Base-by-base conservation (phyloP, 140 eudicot genomes). In the Anethum foeniculum region DNA sequence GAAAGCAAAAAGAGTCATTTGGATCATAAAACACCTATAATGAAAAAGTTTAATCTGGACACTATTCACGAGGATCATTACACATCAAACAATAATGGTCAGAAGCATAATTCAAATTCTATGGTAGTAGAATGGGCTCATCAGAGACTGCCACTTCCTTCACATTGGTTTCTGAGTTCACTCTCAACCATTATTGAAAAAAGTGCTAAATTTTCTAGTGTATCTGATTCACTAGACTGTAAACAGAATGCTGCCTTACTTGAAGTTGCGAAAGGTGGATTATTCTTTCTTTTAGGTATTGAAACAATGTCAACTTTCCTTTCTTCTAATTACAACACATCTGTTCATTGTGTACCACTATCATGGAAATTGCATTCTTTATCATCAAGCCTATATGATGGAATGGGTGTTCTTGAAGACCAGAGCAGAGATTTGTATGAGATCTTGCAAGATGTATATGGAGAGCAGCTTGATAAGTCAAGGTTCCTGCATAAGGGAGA, bases 351-450 rank as follows among this genome's bases (percentile, higher is more conserved):
- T 48, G 88, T 88, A 36, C 97, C 97, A 4, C 78, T 92, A n/a
- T 85, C 90, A 51, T 95, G 97, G 99, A 95, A 92, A 80, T 79
- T 95, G 86, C 99, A 95, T 85, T 88, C 97, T 32, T 74, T 95
- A 81, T 90, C 99, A 21, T 90, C 84, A 68, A 67, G 83, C 18
- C 84, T 95, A 80, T 86, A 89, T 75, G 83, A 83, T 52, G 97
- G 92, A 71, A 90, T 89, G 91, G 90, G 84, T 80, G 80, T 95
- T 82, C 89, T 92, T 43, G 91, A 92, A 8, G 93, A 88, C 78
- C 91, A 86, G 83, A 89, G 88, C 51, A 86, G 96, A 80, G 90
- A 86, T 71, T 76, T 88, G 67, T 95, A 85, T 74, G 85, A 87
- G 80, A 84, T 86, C 75, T 84, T 95, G 86, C 99, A 95, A 84